These are phyloP conservation scores for Arthrobotrys sphaeroides DNA, from an alignment of 2,329 filamentous ascomycete species.

Conservation along the genomic window DNA sequence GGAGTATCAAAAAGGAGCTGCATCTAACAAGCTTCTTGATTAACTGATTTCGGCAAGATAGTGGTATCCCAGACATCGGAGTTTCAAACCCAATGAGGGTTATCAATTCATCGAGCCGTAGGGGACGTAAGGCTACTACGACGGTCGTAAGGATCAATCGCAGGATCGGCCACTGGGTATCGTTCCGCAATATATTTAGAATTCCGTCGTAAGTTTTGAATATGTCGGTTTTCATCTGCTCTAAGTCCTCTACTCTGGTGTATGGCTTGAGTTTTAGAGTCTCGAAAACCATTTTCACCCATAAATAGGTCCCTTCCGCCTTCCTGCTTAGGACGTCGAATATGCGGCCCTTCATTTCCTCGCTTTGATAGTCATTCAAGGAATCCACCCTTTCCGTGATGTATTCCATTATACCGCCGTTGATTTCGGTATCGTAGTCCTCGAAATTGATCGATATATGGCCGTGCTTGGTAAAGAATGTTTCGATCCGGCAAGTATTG, in stretches of 20 bases:
- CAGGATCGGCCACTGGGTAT: neutral
- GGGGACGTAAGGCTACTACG: neutral
- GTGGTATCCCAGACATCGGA: neutral
- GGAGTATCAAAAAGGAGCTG: neutral
- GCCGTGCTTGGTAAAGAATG: neutral
- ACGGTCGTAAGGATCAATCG: neutral
- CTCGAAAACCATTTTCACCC: neutral
- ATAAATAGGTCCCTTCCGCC: neutral
- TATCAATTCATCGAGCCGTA: neutral
- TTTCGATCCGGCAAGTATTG: neutral
- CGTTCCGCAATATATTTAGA: neutral
- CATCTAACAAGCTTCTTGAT: neutral
- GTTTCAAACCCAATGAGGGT: neutral
- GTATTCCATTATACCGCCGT: neutral
- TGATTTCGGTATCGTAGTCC: neutral
- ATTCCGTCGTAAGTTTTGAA: neutral
- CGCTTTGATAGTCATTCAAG: neutral
- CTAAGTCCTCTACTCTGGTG: neutral
- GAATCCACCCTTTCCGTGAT: neutral
- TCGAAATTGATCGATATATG: neutral
- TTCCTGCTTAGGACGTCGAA: neutral
- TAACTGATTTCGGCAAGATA: neutral
- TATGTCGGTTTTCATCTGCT: neutral
- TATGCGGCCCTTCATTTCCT: neutral
- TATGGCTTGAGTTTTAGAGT: neutral